Evolutionary conservation across 2,329 filamentous ascomycete species (phyloP), one percentile per base, ranked within the genome.

Genomic region (Penicillium sp.): DNA sequence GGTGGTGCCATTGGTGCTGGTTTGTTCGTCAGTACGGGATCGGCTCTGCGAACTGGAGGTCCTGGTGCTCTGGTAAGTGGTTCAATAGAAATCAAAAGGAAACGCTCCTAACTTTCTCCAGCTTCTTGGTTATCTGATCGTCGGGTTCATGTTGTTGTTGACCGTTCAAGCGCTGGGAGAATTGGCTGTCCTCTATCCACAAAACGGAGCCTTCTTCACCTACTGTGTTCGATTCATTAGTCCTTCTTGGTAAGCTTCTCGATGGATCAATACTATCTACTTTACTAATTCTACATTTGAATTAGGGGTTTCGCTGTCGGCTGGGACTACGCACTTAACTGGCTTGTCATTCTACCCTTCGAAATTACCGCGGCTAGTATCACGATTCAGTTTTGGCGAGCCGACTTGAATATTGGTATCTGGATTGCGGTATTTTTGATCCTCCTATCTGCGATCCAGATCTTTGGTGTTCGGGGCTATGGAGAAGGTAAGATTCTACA

Each of bases 281-380:
- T 13, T 4, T 4, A 47, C 33, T 31, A n/a, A 31, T 16, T 7
- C 3, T n/a, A 26, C 21, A 14, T 31, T 16, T 13, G 45, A 6
- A 19, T 52, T 23, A 69, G 81, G 76, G 77, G 76, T 2, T 78
- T 79, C 51, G 76, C 76, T 25, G 75, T 78, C 68, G 77, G 76
- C 16, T 78, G 76, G 77, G 74, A 78, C 54, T 95, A 96, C 71
- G 90, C 90, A 5, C 75, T 96, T 62, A 88, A 92, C 74, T 96
- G 92, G 92, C 82, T 95, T 2, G 84, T 91, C 43, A 86, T 93
- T 0, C 74, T 96, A 26, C 92, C 92, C 0, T 81, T 96, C 47
- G 92, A 96, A 72, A 87, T 96, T 29, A 81, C 80, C 23, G 83
- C 82, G 23, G 82, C 82, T 4, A 77, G 78, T 53, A 75, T 83